These are phyloP conservation scores for Aspergillus hiratsukae DNA, from an alignment of 2,329 filamentous ascomycete species.

Conservation along the genomic window DNA sequence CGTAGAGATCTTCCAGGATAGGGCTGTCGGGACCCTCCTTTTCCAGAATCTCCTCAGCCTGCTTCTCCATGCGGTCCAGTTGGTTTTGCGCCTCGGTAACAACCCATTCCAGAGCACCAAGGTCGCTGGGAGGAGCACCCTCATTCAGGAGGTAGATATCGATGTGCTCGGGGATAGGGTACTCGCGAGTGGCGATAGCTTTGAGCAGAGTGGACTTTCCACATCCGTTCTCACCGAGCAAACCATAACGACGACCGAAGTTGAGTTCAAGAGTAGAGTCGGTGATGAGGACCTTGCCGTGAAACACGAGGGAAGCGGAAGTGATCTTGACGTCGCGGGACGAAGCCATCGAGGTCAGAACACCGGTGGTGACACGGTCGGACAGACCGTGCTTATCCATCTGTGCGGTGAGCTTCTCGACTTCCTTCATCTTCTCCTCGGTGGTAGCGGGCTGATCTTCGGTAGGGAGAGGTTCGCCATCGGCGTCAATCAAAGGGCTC, in stretches of 20 bases:
- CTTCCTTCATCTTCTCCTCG: slow-evolving; percentile 68
- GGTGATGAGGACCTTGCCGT: slow-evolving; percentile 91
- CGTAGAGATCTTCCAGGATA: slow-evolving; percentile 88
- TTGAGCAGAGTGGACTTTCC: slow-evolving; percentile 98
- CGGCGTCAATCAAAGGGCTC: slow-evolving; percentile 56
- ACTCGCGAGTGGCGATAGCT: slow-evolving; percentile 89
- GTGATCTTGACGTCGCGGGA: slow-evolving; percentile 97
- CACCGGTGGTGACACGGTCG: slow-evolving; percentile 96
- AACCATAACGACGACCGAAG: slow-evolving; percentile 86
- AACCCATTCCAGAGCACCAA: slow-evolving; percentile 95
- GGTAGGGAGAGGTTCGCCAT: slow-evolving; percentile 51
- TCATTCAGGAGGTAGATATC: slow-evolving; percentile 99
- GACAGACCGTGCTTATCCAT: slow-evolving; percentile 95
- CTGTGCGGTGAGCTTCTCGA: slow-evolving; percentile 84
- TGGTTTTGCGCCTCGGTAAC: slow-evolving; percentile 91
- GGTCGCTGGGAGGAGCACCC: slow-evolving; percentile 81
- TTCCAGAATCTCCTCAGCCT: slow-evolving; percentile 87
- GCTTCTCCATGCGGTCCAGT: slow-evolving; percentile 80
- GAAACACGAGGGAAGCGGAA: slow-evolving; percentile 89
- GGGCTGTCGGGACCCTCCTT: slow-evolving; percentile 87
- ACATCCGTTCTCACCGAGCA: slow-evolving; percentile 97
- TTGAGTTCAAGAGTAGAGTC: slow-evolving; percentile 92
- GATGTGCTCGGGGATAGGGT: slow-evolving; percentile 89
- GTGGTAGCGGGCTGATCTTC: slow-evolving; percentile 65
- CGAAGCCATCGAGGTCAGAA: slow-evolving; percentile 75